Evolutionary conservation across 768 basidiomycete species (phyloP), one percentile per base, ranked within the genome.

Genomic region (Rhodotorula diobovata): DNA sequence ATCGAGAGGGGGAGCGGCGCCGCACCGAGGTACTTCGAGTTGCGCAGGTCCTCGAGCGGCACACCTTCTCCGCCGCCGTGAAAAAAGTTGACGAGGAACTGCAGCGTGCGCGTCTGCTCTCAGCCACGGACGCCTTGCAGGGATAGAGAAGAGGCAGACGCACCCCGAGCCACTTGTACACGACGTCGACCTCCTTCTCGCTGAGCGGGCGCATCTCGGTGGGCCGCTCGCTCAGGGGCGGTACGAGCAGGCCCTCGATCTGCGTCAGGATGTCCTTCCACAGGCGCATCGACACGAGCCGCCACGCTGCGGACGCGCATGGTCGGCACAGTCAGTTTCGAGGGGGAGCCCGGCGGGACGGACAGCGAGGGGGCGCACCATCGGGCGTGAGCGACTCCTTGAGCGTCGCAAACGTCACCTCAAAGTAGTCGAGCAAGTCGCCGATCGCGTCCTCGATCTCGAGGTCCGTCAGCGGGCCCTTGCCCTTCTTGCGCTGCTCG

Each of bases 151-250:
- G 10, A 39, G 10, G 71, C n/a, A n/a, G n/a, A 76, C 81, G 28
- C 67, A 90, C 93, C 87, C 93, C 94, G 64, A 98, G 80, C 92
- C 96, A 97, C 80, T 93, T 95, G 83, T 97, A 92, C n/a, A 94
- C 95, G 69, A 97, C 89, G 79, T 98, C 96, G 48, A 98, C 90
- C 82, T 97, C 96, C 81, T 95, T 94, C 77, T 98, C 96, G 37
- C 85, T 88, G 78, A 99, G 80, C 2, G 93, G 89, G 76, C 90
- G 89, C 91, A 98, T 89, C 64, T 93, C 90, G 55, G 92, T 92
- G 18, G 88, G 83, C 28, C 86, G 82, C 70, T 95, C 91, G 11
- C 89, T 90, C 66, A 99, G 81, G 6, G 94, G 90, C 8, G 96
- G 96, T 25, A 98, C 88, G 71, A 98, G 85, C 75, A 98, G 81